phyloP scores from a whole-genome alignment of 2,329 filamentous ascomycete genomes.

The Ophiognomonia clavigignenti-juglandacearum region DNA sequence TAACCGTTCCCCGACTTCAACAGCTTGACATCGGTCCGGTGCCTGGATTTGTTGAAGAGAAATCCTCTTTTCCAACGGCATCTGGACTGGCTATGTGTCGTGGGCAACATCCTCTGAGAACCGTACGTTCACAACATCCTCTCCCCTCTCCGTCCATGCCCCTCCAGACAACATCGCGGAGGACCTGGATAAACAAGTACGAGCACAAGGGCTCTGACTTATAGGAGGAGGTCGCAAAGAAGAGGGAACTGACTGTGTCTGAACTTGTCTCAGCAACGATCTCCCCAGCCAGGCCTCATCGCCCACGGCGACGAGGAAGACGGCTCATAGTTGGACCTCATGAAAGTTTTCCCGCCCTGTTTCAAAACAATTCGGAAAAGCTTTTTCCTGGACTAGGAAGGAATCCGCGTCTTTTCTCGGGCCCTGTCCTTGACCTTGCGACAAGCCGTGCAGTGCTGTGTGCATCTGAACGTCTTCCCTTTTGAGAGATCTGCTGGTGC shows the following conservation, averaged over 20 bases:
- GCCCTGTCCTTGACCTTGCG: constrained; percentile 1
- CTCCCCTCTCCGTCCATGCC: not conserved
- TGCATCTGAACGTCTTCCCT: constrained; percentile 20
- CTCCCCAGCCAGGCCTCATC: constrained; percentile 9
- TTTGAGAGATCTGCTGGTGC: constrained; percentile 26
- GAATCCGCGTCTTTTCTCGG: constrained; percentile 1
- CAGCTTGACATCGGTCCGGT: not conserved
- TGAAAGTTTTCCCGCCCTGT: constrained; percentile 9
- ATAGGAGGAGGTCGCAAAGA: constrained; percentile 9
- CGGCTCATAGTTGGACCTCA: constrained; percentile 7
- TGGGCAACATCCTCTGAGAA: not conserved
- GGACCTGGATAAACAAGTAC: too few species aligned
- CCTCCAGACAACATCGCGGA: not conserved
- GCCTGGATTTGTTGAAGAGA: not conserved
- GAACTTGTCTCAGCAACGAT: constrained; percentile 13
- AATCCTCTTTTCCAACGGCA: constrained; percentile 3
- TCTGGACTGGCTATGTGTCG: constrained; percentile 7
- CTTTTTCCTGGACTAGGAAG: constrained; percentile 3
- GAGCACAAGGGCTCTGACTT: not conserved
- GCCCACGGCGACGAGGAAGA: constrained; percentile 11
- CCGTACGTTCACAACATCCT: constrained; percentile 12
- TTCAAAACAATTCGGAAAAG: constrained; percentile 13
- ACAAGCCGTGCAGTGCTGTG: constrained; percentile 21
- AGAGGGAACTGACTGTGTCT: constrained; percentile 14
- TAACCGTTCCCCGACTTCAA: not conserved